These are phyloP conservation scores for Suhomyces tanzawaensis DNA, from an alignment of 805 yeast species.

Conservation along the genomic window DNA sequence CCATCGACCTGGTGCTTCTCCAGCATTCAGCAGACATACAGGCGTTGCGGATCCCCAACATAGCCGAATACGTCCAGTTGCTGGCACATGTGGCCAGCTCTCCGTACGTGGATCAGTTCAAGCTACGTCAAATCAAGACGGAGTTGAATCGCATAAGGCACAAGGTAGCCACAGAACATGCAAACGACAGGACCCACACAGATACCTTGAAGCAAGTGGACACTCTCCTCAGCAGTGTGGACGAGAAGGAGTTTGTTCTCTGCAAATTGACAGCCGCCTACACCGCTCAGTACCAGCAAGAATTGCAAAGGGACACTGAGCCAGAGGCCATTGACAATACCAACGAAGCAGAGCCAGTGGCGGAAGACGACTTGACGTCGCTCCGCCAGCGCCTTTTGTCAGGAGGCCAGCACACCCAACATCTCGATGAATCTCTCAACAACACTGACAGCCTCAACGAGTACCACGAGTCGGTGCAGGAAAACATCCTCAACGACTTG, in stretches of 20 bases:
- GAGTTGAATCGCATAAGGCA: conserved; percentile 13
- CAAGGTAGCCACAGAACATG: conserved; percentile 7
- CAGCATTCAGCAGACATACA: conserved; percentile 18
- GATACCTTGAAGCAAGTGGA: conserved; percentile 13
- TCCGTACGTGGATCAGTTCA: conserved; percentile 21
- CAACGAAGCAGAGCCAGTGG: background rate
- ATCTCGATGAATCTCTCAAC: conserved; percentile 9
- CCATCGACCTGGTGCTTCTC: conserved; percentile 20
- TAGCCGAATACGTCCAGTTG: conserved; percentile 3
- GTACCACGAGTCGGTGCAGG: conserved; percentile 46
- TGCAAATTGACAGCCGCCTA: conserved; percentile 13
- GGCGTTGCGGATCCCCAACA: conserved; percentile 13
- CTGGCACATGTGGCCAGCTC: conserved; percentile 12
- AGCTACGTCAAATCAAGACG: conserved; percentile 16
- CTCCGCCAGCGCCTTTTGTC: conserved; percentile 25
- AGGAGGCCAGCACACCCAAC: conserved; percentile 18
- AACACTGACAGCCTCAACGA: conserved; percentile 24
- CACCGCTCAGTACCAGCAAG: conserved; percentile 4
- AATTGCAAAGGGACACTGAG: conserved; percentile 1
- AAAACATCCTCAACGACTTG: conserved; percentile 48
- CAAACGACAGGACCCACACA: conserved; percentile 12
- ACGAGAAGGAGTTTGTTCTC: conserved; percentile 22
- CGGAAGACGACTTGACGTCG: conserved; percentile 20
- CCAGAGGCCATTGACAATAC: conserved; percentile 1
- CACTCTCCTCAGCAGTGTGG: conserved; percentile 15